Percentiles rank a stretch among this genome's conserved stretches.
Evolutionary conservation across 306 rosid genomes (phyloP).

Genomic region (Castanea crenata): DNA sequence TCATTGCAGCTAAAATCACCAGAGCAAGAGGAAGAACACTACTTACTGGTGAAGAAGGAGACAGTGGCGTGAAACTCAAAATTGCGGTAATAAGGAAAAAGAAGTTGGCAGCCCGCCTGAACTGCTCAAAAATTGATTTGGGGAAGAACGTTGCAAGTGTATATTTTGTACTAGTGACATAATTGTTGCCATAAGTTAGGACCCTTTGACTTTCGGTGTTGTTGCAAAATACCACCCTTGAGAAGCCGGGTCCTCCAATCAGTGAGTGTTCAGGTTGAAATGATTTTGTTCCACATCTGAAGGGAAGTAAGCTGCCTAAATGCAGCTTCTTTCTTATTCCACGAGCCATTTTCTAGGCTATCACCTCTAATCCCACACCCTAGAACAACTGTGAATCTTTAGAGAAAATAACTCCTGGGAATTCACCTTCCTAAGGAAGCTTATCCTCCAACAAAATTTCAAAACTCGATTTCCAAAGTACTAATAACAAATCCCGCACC

Average conservation of each 20-base stretch:
- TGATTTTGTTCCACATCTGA: constrained; percentile 65
- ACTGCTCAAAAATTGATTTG: constrained; percentile 88
- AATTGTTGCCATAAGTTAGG: constrained; percentile 58
- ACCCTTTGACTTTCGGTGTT: constrained; percentile 55
- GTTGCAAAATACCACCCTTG: constrained; percentile 76
- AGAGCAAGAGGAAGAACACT: constrained; percentile 72
- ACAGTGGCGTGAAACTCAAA: constrained; percentile 66
- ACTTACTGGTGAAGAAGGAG: constrained; percentile 84
- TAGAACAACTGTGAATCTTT: not conserved
- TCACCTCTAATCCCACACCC: not conserved
- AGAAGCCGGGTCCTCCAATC: constrained; percentile 96
- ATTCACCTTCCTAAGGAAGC: not conserved
- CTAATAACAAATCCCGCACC: too few species aligned
- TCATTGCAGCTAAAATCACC: constrained; percentile 92
- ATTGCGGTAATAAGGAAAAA: constrained; percentile 79
- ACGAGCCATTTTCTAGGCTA: constrained; percentile 42
- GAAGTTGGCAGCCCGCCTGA: constrained; percentile 81
- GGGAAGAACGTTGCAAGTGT: constrained; percentile 77
- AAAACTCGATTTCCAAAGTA: too few species aligned
- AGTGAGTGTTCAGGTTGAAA: constrained; percentile 65
- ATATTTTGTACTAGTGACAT: constrained; percentile 82
- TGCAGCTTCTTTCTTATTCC: constrained; percentile 63
- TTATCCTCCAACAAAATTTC: too few species aligned
- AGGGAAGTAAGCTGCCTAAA: constrained; percentile 79
- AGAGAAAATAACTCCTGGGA: not conserved